Conservation (phyloP, 139 green algal species). For the Closterium sp. region DNA sequence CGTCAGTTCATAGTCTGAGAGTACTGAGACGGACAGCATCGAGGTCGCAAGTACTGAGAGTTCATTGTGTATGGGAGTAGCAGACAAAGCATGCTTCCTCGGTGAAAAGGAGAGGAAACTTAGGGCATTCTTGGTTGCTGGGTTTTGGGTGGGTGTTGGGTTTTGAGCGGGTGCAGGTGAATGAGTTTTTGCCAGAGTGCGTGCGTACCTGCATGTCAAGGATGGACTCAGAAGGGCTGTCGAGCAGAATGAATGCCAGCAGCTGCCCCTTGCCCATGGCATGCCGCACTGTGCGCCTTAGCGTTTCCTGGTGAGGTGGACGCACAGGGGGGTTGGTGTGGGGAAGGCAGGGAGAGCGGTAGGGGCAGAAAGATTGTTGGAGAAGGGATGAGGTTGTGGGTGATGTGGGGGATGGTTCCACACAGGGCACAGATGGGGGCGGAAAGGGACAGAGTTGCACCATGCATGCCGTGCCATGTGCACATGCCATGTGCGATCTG, state of each 20-base stretch:
- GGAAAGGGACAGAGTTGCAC: no score
- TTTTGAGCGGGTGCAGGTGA: not conserved
- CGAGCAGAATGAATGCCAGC: constrained; percentile 79
- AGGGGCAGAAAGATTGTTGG: not conserved
- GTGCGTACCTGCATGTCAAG: constrained; percentile 53
- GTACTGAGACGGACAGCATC: no score
- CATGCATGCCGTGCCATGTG: no score
- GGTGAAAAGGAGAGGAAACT: no score
- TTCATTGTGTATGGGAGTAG: no score
- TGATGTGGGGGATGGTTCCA: not conserved
- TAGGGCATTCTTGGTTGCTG: not conserved
- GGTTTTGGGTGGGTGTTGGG: not conserved
- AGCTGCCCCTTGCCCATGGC: constrained; percentile 51
- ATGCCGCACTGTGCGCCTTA: constrained; percentile 25
- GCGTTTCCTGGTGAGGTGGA: constrained; percentile 22
- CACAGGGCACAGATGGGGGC: not conserved
- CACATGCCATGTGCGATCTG: no score
- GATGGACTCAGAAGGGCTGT: constrained; percentile 54
- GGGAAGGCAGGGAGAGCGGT: not conserved
- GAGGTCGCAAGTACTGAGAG: no score
- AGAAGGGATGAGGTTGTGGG: not conserved
- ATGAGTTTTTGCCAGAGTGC: not conserved
- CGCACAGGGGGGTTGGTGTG: no score
- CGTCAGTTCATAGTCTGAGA: no score
- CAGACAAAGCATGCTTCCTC: no score